Percentiles rank a stretch among this genome's conserved stretches.
These are phyloP conservation scores for Colletotrichum navitas DNA, from an alignment of 2,329 filamentous ascomycete genomes.

Conservation along the genomic window DNA sequence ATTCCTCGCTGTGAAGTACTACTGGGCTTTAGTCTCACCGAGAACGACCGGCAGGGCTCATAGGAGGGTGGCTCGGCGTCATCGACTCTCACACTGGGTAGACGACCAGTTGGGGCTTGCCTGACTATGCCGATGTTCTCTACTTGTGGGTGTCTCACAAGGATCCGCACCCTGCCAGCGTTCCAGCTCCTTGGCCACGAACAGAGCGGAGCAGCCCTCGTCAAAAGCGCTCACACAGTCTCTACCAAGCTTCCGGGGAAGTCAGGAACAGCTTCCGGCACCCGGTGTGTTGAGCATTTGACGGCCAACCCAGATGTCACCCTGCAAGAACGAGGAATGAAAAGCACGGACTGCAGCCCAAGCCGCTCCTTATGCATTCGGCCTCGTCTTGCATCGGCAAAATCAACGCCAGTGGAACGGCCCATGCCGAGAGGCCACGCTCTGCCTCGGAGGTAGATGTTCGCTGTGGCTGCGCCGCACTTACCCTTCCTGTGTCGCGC, in stretches of 20 bases:
- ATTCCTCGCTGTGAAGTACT: not conserved
- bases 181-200: not conserved
- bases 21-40: not conserved
- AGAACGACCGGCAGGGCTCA: not conserved
- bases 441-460: not conserved
- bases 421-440: constrained; percentile 17
- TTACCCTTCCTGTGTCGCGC: not conserved
- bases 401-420: constrained; percentile 16
- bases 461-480: not conserved
- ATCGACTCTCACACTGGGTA: not conserved
- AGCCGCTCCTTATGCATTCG: not conserved
- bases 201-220: not conserved
- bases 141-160: constrained; percentile 1
- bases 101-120: not conserved
- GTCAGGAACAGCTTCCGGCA: constrained; percentile 7
- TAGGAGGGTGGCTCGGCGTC: not conserved
- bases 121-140: not conserved
- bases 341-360: not conserved
- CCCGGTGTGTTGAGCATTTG: not conserved
- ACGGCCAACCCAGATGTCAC: not conserved
- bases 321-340: not conserved
- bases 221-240: not conserved
- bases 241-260: constrained; percentile 19
- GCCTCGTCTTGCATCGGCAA: not conserved
- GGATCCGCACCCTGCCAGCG: not conserved